phyloP scores from a whole-genome alignment of 2,329 filamentous ascomycete genomes.

The Beauveria brongniartii region DNA sequence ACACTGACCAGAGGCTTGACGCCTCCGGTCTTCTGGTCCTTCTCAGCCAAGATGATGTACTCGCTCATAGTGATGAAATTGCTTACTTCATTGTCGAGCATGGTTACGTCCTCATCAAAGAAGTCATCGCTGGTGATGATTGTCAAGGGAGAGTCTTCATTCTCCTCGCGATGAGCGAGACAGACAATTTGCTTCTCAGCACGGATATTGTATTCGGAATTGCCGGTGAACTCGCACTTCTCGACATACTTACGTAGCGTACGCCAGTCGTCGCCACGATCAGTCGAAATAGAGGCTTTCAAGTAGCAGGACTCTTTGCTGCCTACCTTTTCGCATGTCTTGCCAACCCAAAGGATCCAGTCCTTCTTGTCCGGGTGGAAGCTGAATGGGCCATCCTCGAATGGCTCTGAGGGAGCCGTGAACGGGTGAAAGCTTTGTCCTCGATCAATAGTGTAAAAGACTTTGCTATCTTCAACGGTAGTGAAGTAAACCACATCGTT shows the following conservation, averaged over 20 bases:
- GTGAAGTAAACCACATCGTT: constrained; percentile 84
- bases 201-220: constrained; percentile 46
- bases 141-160: constrained; percentile 52
- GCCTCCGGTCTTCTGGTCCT: constrained; percentile 58
- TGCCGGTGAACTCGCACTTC: constrained; percentile 81
- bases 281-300: constrained; percentile 67
- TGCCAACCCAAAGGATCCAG: constrained; percentile 87
- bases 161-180: constrained; percentile 46
- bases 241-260: constrained; percentile 64
- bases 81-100: constrained; percentile 53
- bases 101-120: constrained; percentile 53
- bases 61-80: constrained; percentile 94
- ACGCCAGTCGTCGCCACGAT: constrained; percentile 75
- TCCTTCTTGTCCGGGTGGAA: constrained; percentile 84
- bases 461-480: constrained; percentile 50
- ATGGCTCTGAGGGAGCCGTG: constrained; percentile 52
- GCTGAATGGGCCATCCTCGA: constrained; percentile 41
- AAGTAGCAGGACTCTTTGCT: constrained; percentile 54
- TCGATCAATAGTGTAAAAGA: constrained; percentile 76
- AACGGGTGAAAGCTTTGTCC: constrained; percentile 68
- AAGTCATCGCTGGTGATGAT: constrained; percentile 74
- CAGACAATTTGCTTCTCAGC: constrained; percentile 51
- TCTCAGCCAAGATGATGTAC: constrained; percentile 83
- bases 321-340: constrained; percentile 53
- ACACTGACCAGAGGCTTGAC: constrained; percentile 76